These are phyloP conservation scores for Sequoiadendron giganteum DNA, from an alignment of 75 land plant species.

Conservation along the genomic window DNA sequence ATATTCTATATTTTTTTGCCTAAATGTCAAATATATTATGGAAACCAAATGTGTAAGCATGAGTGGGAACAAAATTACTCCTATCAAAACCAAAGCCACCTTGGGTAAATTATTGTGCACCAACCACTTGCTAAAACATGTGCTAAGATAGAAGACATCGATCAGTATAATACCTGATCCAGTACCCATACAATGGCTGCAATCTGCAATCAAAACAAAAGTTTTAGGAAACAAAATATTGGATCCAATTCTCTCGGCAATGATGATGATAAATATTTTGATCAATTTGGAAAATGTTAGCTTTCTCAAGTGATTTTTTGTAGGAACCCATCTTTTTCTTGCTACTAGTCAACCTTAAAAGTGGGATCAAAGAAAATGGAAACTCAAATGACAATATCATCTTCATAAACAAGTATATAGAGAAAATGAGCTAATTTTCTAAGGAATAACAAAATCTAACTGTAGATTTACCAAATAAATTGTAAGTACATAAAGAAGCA, in stretches of 20 bases:
- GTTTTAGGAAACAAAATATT: neutral
- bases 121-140: slow-evolving; percentile 2
- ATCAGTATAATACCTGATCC: neutral
- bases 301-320: slow-evolving; percentile 20
- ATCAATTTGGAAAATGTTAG: too few relatives aligned
- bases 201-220: slow-evolving; percentile 3
- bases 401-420: neutral
- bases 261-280: neutral
- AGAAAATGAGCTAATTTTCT: too few relatives aligned
- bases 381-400: slow-evolving; percentile 52
- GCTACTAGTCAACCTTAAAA: slow-evolving; percentile 48
- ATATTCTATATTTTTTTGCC: neutral
- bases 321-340: slow-evolving; percentile 44
- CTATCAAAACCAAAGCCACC: neutral
- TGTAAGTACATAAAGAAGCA: neutral
- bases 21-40: slow-evolving; percentile 4
- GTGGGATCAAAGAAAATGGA: slow-evolving; percentile 45
- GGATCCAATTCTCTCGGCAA: too few relatives aligned
- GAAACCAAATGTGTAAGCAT: neutral
- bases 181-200: slow-evolving; percentile 1
- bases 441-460: neutral
- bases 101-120: slow-evolving; percentile 3
- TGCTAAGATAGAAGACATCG: slow-evolving; percentile 9
- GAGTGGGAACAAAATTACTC: neutral
- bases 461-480: too few relatives aligned